Evolutionary conservation across 768 basidiomycete genomes (phyloP), one percentile per base, ranked within the genome.

Genomic region (Tulasnella sp.): DNA sequence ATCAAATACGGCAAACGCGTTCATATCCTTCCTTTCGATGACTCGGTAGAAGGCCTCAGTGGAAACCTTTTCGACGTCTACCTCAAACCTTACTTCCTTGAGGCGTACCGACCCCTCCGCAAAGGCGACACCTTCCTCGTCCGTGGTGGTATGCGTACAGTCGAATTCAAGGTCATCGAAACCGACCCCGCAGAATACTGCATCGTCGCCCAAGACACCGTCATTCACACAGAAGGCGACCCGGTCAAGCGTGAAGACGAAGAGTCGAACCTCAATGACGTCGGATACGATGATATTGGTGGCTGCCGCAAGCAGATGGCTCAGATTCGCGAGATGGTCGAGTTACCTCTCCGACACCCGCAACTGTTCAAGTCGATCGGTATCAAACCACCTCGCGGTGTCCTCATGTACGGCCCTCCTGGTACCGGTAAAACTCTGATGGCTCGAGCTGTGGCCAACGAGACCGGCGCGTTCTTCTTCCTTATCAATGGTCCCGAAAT

Each of bases 301-400:
- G 98, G 98, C 60, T 98, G 97, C 89, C 92, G 98, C 84, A 99
- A 99, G 86, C 98, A 99, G 87, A 96, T 99, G 94, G 97, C 97
- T 3, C 97, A 99, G 86, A 99, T 99, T 82, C 96, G 98, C 87
- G 98, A 99, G 89, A 92, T 99, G 54, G 98, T 99, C 83, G 98
- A 99, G 87, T 90, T 99, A 3, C 98, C 98, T 44, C 90, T 99
- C 64, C 96, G 98, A 80, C 98, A 99, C 87, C 98, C 98, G 64
- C 97, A 99, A 87, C 91, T 99, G 20, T 99, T 99, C 93, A 99
- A 99, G 86, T 97, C 97, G 37, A 99, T 99, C 85, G 98, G 98
- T 91, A 99, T 99, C 91, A 99, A 99, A 87, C 97, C 98, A 7
- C 97, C 96, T 41, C 99, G 99, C 89, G 98, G 98, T 92, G 98